These are phyloP conservation scores for Botrytis byssoidea DNA, from an alignment of 2,329 filamentous ascomycete genomes.

Conservation along the genomic window DNA sequence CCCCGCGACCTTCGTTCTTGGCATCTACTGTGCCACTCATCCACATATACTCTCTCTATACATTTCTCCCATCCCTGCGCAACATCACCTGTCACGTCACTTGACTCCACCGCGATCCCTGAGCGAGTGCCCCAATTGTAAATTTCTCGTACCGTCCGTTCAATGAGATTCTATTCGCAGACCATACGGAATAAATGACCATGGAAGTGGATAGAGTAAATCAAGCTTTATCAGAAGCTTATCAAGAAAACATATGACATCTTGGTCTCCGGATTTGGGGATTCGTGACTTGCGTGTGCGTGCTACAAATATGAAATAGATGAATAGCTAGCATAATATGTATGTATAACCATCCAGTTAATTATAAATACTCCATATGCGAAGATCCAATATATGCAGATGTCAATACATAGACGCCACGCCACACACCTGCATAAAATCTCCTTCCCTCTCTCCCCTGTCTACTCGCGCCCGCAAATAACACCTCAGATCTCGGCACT, in stretches of 20 bases:
- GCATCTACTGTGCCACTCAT: not conserved
- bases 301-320: not conserved
- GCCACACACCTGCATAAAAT: not conserved
- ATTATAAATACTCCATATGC: not conserved
- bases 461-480: not conserved
- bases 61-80: not conserved
- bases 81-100: not conserved
- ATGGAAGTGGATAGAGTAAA: not conserved
- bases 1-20: not conserved
- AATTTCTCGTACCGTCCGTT: not conserved
- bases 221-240: not conserved
- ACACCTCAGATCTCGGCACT: constrained; percentile 2
- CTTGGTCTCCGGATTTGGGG: not conserved
- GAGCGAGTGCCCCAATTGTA: not conserved
- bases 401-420: not conserved
- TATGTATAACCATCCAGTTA: not conserved
- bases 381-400: not conserved
- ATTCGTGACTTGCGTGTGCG: not conserved
- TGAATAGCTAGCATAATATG: not conserved
- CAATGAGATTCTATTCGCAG: not conserved
- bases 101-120: not conserved
- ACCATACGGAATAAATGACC: not conserved
- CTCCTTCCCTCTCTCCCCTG: not conserved
- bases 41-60: not conserved
- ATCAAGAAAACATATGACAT: not conserved